Evolutionary conservation across 129 eudicot genomes (phyloP).

Genomic region (Mikania micrantha): DNA sequence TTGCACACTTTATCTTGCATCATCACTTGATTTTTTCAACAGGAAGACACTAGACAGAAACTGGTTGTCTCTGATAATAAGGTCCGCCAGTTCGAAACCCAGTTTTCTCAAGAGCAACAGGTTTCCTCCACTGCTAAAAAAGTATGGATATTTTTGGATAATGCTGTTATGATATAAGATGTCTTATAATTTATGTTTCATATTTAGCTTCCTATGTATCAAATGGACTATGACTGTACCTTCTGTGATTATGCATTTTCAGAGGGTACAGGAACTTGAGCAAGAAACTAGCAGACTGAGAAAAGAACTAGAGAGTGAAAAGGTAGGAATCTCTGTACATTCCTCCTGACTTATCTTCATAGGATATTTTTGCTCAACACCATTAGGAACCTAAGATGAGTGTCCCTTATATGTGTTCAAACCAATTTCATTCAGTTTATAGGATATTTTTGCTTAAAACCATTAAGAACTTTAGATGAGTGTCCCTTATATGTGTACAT

Average conservation of each 20-base stretch:
- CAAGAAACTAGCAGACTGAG: constrained; percentile 53
- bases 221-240: neutral
- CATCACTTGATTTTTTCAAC: constrained; percentile 17
- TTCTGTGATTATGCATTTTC: constrained; percentile 24
- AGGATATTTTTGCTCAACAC: neutral
- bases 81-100: constrained; percentile 77
- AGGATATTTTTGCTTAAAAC: neutral
- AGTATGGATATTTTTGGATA: constrained; percentile 27
- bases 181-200: neutral
- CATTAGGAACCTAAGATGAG: constrained; percentile 4
- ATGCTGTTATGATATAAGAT: constrained; percentile 7
- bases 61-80: constrained; percentile 70
- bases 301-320: constrained; percentile 83
- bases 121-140: constrained; percentile 43
- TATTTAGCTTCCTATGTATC: neutral
- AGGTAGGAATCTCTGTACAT: constrained; percentile 54
- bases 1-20: constrained; percentile 5
- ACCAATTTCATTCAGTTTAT: neutral
- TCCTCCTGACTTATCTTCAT: neutral
- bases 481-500: neutral
- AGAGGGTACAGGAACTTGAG: constrained; percentile 84
- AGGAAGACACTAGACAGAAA: constrained; percentile 86
- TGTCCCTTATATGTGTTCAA: neutral
- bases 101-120: constrained; percentile 50
- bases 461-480: constrained; percentile 2